A percentile compares a stretch with the other conserved stretches of the same genome.
phyloP scores from a whole-genome alignment of 2,329 filamentous ascomycete genomes.

The Trichoderma sp. region DNA sequence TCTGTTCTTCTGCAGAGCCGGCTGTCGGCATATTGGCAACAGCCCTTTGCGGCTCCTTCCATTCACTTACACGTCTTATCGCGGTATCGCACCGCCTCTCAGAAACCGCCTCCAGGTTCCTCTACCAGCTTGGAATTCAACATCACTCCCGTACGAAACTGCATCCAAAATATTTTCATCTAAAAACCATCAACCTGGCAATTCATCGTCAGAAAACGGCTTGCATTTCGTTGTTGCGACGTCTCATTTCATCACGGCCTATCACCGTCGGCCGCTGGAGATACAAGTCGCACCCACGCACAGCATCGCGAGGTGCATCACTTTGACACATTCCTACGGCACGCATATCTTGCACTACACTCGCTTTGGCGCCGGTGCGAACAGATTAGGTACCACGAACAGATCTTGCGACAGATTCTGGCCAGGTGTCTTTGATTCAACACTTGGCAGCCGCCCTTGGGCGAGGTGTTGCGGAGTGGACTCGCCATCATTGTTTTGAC shows the following conservation, averaged over 20 bases:
- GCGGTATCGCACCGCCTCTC: background rate
- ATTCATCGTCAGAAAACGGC: background rate
- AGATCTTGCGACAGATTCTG: background rate
- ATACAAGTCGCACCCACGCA: slow-evolving; percentile 1
- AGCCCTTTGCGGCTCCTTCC: slow-evolving; percentile 1
- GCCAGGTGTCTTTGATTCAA: slow-evolving; percentile 6
- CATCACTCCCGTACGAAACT: background rate
- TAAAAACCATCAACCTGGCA: background rate
- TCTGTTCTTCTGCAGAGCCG: background rate
- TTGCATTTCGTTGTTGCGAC: background rate
- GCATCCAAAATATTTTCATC: background rate
- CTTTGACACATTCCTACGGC: slow-evolving; percentile 4
- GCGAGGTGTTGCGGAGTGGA: slow-evolving; percentile 13
- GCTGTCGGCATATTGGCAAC: background rate
- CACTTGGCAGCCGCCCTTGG: slow-evolving; percentile 2
- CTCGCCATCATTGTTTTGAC: background rate
- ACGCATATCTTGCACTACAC: slow-evolving; percentile 21
- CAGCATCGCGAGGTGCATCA: slow-evolving; percentile 18
- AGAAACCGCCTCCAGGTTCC: background rate
- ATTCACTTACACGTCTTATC: slow-evolving; percentile 15
- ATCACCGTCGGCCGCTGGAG: background rate
- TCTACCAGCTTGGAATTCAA: background rate
- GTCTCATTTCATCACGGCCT: background rate
- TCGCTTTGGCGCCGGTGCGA: slow-evolving; percentile 11
- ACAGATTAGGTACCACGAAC: slow-evolving; percentile 16